Percentiles rank a stretch among this genome's conserved stretches.
Conservation (phyloP, 805 yeast genomes). For the Metschnikowia anglica region DNA sequence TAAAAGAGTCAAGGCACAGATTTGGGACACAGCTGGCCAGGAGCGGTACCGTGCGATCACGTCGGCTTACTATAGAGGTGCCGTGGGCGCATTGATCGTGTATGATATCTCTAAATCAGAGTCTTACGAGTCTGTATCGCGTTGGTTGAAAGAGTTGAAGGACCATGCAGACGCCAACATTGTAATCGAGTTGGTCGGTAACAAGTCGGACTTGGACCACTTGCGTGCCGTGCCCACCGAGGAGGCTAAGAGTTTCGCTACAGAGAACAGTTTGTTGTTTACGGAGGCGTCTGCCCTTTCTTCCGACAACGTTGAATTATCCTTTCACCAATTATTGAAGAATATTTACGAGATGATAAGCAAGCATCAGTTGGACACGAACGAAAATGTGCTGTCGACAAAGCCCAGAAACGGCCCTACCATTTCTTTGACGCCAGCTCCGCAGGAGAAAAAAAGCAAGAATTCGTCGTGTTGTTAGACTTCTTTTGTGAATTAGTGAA, state of each 20-base stretch:
- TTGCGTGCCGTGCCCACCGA: constrained; percentile 96
- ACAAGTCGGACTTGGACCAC: constrained; percentile 87
- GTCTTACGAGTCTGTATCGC: constrained; percentile 78
- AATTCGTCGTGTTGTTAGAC: constrained; percentile 71
- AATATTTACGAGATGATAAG: constrained; percentile 93
- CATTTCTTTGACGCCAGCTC: constrained; percentile 88
- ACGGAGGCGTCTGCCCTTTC: constrained; percentile 95
- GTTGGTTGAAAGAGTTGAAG: constrained; percentile 88
- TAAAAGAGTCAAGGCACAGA: constrained; percentile 81
- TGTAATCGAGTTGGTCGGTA: constrained; percentile 90
- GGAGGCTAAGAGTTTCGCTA: constrained; percentile 92
- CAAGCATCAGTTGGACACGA: constrained; percentile 87
- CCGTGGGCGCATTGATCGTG: constrained; percentile 94
- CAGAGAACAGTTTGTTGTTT: constrained; percentile 86
- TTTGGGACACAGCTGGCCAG: constrained; percentile 99
- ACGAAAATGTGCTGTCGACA: constrained; percentile 56
- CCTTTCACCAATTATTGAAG: constrained; percentile 89
- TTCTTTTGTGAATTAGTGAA: not conserved
- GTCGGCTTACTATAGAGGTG: constrained; percentile 95
- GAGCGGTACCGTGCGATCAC: constrained; percentile 98
- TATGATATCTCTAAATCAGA: constrained; percentile 92
- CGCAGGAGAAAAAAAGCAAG: constrained; percentile 66
- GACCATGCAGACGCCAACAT: constrained; percentile 93
- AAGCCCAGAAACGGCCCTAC: constrained; percentile 82
- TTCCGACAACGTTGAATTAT: constrained; percentile 90